These are phyloP conservation scores for Stagonosporopsis vannaccii DNA, from an alignment of 2,329 filamentous ascomycete species.

Conservation along the genomic window DNA sequence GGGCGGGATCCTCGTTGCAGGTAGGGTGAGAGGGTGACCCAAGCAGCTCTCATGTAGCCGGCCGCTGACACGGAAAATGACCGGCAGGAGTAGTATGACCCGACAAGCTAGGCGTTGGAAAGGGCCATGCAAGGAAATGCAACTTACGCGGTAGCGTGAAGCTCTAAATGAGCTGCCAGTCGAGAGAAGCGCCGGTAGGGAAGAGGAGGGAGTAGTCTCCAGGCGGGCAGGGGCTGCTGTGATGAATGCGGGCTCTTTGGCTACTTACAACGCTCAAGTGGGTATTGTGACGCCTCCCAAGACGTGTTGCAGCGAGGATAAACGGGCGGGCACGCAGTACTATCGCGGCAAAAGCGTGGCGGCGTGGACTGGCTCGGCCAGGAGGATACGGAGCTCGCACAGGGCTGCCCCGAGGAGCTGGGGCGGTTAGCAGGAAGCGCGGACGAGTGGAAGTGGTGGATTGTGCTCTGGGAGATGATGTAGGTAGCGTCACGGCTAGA, in stretches of 20 bases:
- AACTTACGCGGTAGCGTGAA: conserved; percentile 41
- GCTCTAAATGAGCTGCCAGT: conserved; percentile 26
- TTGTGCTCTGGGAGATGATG: conserved; percentile 32
- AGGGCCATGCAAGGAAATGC: conserved; percentile 30
- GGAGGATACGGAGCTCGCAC: conserved; percentile 41
- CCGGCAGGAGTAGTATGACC: conserved; percentile 38
- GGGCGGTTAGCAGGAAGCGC: conserved; percentile 26
- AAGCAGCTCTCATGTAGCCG: conserved; percentile 35
- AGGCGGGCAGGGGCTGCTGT: no score
- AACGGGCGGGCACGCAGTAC: conserved; percentile 39
- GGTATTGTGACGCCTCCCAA: conserved; percentile 18
- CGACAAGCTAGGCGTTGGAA: conserved; percentile 18
- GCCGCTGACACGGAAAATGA: conserved; percentile 45
- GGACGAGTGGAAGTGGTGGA: conserved; percentile 48
- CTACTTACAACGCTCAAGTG: conserved; percentile 35
- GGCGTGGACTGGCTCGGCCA: conserved; percentile 40
- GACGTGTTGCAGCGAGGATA: conserved; percentile 25
- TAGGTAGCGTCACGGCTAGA: conserved; percentile 40
- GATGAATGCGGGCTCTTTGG: conserved; percentile 33
- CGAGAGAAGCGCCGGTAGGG: conserved; percentile 1
- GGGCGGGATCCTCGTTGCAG: conserved; percentile 39
- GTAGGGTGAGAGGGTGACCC: conserved; percentile 32
- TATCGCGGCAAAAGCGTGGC: conserved; percentile 19
- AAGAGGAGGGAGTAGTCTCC: not conserved
- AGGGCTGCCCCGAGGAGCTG: conserved; percentile 41